These are phyloP conservation scores for Purshia tridentata DNA, from an alignment of 306 rosid genomes.

Conservation along the genomic window DNA sequence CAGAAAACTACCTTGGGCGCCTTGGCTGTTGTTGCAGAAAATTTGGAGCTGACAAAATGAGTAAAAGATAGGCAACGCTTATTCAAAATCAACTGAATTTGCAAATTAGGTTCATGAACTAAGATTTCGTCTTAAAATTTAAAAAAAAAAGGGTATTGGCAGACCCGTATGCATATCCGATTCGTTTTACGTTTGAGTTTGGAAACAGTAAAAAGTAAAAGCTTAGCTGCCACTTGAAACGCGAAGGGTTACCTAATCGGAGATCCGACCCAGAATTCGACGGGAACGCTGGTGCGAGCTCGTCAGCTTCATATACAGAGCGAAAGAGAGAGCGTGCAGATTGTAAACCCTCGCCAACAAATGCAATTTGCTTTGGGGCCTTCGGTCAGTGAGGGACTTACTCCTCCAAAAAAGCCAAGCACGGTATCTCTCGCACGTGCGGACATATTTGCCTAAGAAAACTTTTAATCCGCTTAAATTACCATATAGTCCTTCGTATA, in stretches of 20 bases:
- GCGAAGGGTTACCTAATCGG: conserved; percentile 35
- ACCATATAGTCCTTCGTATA: background rate
- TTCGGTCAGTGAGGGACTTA: background rate
- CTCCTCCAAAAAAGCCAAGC: background rate
- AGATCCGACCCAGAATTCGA: conserved; percentile 22
- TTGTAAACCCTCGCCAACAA: conserved; percentile 15
- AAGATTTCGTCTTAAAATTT: background rate
- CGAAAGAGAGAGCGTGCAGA: background rate
- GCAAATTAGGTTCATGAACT: background rate
- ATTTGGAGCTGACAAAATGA: background rate
- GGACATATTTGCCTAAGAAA: background rate
- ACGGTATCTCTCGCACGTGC: background rate
- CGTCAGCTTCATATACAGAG: conserved; percentile 25
- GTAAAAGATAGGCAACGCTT: background rate
- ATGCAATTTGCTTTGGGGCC: conserved; percentile 1
- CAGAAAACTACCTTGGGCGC: background rate
- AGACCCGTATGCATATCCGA: background rate
- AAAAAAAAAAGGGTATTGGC: background rate
- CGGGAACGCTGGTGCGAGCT: conserved; percentile 16
- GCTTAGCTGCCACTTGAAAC: background rate
- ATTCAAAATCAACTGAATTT: background rate
- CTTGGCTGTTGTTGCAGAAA: background rate
- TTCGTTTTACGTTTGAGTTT: background rate
- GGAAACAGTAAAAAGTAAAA: background rate
- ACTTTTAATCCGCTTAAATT: background rate